A percentile compares a stretch with the other conserved stretches of the same genome.
Conservation (phyloP, 768 basidiomycete genomes). For the Podaxis pistillaris region DNA sequence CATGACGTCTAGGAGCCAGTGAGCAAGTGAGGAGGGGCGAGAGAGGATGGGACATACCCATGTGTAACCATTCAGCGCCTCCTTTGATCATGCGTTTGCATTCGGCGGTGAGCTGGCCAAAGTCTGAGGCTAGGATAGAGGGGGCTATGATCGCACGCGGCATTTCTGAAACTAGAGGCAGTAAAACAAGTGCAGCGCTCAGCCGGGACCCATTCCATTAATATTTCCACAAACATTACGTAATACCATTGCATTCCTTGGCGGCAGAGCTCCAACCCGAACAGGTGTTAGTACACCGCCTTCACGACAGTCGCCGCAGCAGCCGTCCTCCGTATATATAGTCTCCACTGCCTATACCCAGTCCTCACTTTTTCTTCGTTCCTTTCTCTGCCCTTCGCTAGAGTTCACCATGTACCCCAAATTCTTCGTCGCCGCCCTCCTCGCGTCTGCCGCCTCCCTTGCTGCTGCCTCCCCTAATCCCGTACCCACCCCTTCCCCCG, state of each 20-base stretch:
- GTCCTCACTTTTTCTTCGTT: constrained; percentile 18
- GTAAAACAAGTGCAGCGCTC: neutral
- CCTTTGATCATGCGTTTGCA: constrained; percentile 94
- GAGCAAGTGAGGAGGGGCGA: constrained; percentile 6
- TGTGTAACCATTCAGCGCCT: constrained; percentile 97
- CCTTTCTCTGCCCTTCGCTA: constrained; percentile 17
- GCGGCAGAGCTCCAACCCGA: neutral
- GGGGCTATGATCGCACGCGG: constrained; percentile 92
- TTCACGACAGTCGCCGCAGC: constrained; percentile 6
- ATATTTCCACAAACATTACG: constrained; percentile 6
- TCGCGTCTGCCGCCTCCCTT: constrained; percentile 32
- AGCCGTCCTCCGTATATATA: neutral
- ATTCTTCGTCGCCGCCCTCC: constrained; percentile 31
- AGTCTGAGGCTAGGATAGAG: constrained; percentile 95
- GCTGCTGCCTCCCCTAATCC: constrained; percentile 34
- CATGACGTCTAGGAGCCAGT: constrained; percentile 77
- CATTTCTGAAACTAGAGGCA: constrained; percentile 42
- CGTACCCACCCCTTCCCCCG: constrained; percentile 21
- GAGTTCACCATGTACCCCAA: constrained; percentile 39
- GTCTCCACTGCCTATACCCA: constrained; percentile 12
- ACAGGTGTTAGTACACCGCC: neutral
- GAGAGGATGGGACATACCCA: constrained; percentile 56
- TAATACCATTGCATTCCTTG: neutral
- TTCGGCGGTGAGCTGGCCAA: constrained; percentile 92
- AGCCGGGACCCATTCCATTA: neutral